Evolutionary conservation across 441 rosid species (phyloP), one percentile per base, ranked within the genome.

Genomic region (Populus trichocarpa): DNA sequence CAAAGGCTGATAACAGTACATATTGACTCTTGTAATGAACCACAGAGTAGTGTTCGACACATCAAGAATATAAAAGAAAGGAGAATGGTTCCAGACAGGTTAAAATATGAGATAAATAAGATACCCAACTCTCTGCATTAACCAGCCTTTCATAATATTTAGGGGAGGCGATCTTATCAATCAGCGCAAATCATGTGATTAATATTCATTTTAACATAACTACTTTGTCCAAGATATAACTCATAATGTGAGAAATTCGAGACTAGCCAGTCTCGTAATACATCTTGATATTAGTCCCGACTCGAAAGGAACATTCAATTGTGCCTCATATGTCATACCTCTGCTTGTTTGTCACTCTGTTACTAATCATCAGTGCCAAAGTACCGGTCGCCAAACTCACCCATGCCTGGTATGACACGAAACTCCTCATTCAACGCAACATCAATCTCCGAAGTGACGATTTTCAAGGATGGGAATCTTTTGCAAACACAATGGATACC

Each of bases 361-460:
- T 64, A n/a, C 32, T 84, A 92, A 80, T 94, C 98, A 79, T 94
- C 98, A 5, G 99, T 96, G 46, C 98, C 98, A 35, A 96, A 96
- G 90, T 96, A 96, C 16, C 96, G 97, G 81, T 96, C 99, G 0
- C 99, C 99, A 75, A 92, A 96, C 90, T 96, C 98, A 16, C 97
- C 99, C 87, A 96, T 77, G 22, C 99, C 99, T 1, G 99, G 99
- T 82, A 96, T 88, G 33, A 96, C 99, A 3, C 97, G 95, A 81
- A 85, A 96, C 78, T 96, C 99, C 80, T 93, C 85, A 75, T 96
- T 94, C 81, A 94, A 82, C 20, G 95, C 81, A 76, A 73, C 91
- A 71, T 96, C 98, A 65, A 94, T 96, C 81, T 96, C 99, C 1
- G 99, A 94, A 32, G 99, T 96, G 46, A 94, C 98, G 16, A 96